Conservation (phyloP, 805 yeast species). For the Brettanomyces naardenensis region DNA sequence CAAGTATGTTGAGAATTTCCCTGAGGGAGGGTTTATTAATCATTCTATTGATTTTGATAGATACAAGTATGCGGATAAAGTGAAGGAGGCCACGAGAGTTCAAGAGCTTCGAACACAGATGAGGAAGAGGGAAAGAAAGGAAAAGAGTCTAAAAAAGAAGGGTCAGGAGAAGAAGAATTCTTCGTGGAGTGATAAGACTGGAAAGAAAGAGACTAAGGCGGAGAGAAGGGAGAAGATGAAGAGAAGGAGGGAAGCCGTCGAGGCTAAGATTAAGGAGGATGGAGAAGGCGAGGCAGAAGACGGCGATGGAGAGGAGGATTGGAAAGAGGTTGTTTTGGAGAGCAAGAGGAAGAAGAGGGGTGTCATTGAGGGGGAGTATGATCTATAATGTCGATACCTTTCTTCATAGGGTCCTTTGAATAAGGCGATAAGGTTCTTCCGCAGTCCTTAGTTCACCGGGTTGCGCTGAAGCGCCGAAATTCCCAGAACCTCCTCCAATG, state of each 20-base stretch:
- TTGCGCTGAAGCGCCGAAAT: too few relatives aligned
- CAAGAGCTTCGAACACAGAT: constrained; percentile 45
- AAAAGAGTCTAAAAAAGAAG: constrained; percentile 35
- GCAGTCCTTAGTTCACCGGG: too few relatives aligned
- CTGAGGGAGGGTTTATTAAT: constrained; percentile 70
- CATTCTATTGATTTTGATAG: constrained; percentile 57
- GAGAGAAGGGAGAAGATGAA: constrained; percentile 63
- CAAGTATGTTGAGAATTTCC: constrained; percentile 41
- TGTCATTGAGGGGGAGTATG: too few relatives aligned
- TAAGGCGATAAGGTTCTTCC: too few relatives aligned
- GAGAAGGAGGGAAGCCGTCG: constrained; percentile 61
- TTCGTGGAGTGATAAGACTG: constrained; percentile 75
- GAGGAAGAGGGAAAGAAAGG: constrained; percentile 28
- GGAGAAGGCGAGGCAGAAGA: constrained; percentile 14
- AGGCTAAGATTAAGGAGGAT: constrained; percentile 37
- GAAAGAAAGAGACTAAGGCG: constrained; percentile 50
- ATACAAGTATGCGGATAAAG: constrained; percentile 55
- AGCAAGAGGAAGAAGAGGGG: constrained; percentile 54
- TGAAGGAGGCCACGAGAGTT: constrained; percentile 55
- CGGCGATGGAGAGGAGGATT: constrained; percentile 51
- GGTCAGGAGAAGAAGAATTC: constrained; percentile 44
- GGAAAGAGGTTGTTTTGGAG: constrained; percentile 76
- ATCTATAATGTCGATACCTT: too few relatives aligned
- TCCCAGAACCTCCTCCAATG: constrained; percentile 30
- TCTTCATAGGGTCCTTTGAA: too few relatives aligned